These are phyloP conservation scores for Boletus rubroflammeus DNA, from an alignment of 768 basidiomycete species.

Conservation along the genomic window DNA sequence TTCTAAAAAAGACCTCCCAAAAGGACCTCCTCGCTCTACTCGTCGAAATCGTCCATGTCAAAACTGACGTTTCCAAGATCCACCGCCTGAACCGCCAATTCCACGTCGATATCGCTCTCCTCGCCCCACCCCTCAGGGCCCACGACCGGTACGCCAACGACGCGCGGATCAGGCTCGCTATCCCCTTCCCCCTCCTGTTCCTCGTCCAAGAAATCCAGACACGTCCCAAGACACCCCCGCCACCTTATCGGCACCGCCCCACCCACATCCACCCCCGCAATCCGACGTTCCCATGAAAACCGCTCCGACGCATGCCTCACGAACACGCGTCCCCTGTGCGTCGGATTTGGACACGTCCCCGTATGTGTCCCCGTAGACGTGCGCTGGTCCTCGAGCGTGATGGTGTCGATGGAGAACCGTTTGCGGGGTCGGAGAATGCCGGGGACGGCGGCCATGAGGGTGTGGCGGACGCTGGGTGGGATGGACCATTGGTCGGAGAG, in stretches of 20 bases:
- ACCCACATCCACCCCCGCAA: conserved; percentile 52
- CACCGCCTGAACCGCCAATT: conserved; percentile 18
- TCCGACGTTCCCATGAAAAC: conserved; percentile 57
- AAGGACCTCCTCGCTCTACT: background rate
- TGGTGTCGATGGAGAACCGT: conserved; percentile 12
- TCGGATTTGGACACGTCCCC: conserved; percentile 47
- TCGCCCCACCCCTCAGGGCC: background rate
- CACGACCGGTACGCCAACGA: background rate
- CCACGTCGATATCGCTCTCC: conserved; percentile 14
- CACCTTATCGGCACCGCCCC: conserved; percentile 58
- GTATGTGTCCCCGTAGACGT: background rate
- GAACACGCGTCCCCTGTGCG: conserved; percentile 38
- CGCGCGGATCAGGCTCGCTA: background rate
- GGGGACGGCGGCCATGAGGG: conserved; percentile 29
- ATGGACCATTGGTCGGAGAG: conserved; percentile 29
- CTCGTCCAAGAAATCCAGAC: conserved; percentile 55
- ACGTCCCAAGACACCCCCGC: conserved; percentile 64
- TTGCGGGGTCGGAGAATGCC: conserved; percentile 25
- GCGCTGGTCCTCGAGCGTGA: background rate
- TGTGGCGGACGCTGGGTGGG: conserved; percentile 23
- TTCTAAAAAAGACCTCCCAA: background rate
- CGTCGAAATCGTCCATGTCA: conserved; percentile 28
- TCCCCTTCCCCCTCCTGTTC: background rate
- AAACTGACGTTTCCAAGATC: conserved; percentile 16
- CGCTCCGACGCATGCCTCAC: conserved; percentile 58